Evolutionary conservation across 2,329 filamentous ascomycete species (phyloP).

Genomic region (Lecanoromycetidae sp.): DNA sequence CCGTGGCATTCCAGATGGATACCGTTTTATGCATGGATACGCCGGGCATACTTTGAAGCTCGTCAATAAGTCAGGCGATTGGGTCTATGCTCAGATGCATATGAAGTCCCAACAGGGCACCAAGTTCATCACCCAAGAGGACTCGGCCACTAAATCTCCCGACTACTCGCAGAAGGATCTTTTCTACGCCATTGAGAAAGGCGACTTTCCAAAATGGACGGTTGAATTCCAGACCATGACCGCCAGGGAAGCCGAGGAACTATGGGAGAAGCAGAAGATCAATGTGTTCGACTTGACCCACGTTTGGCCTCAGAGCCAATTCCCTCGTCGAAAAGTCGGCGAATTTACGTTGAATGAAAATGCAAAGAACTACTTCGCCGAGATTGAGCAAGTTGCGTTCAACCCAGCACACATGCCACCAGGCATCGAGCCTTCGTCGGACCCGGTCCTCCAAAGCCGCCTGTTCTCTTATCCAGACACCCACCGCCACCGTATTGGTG

Average conservation of each 20-base stretch:
- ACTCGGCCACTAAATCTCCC: constrained; percentile 38
- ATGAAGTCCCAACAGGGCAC: constrained; percentile 42
- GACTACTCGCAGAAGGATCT: constrained; percentile 44
- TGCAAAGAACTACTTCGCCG: constrained; percentile 49
- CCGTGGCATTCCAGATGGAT: constrained; percentile 43
- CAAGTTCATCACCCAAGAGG: constrained; percentile 41
- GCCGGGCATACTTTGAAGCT: constrained; percentile 42
- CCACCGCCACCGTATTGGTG: constrained; percentile 50
- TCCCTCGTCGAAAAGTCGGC: constrained; percentile 42
- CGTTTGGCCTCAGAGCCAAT: constrained; percentile 42
- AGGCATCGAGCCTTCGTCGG: constrained; percentile 56
- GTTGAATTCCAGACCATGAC: constrained; percentile 42
- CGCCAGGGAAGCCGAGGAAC: constrained; percentile 39
- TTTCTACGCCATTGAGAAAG: constrained; percentile 40
- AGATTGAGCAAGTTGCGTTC: constrained; percentile 61
- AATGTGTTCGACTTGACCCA: constrained; percentile 45
- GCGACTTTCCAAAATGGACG: constrained; percentile 42
- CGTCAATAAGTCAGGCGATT: constrained; percentile 41
- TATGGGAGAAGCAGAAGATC: constrained; percentile 42
- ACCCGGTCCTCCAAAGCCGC: constrained; percentile 57
- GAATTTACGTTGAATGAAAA: constrained; percentile 44
- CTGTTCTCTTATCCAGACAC: constrained; percentile 62
- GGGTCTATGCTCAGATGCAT: constrained; percentile 43
- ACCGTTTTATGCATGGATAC: constrained; percentile 45
- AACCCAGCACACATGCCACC: constrained; percentile 55